These are phyloP conservation scores for Thozetella sp. DNA, from an alignment of 495 filamentous ascomycete genomes.

Conservation along the genomic window DNA sequence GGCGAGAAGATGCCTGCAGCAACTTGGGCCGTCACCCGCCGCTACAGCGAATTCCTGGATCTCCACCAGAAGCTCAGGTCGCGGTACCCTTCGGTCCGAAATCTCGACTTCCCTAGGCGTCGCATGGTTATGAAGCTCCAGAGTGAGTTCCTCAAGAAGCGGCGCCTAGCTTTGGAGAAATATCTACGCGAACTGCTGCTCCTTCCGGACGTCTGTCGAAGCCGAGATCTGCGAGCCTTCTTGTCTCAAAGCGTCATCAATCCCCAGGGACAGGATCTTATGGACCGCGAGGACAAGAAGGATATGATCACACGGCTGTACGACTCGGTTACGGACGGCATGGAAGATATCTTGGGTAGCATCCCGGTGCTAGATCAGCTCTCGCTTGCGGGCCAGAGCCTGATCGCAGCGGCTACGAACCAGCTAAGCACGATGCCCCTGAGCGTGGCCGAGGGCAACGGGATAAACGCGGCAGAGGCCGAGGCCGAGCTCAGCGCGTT, in stretches of 20 bases:
- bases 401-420: constrained; percentile 84
- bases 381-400: constrained; percentile 87
- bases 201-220: constrained; percentile 91
- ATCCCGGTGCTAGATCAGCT: constrained; percentile 95
- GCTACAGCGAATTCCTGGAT: constrained; percentile 97
- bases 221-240: constrained; percentile 89
- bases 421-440: constrained; percentile 64
- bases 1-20: constrained; percentile 88
- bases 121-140: constrained; percentile 96
- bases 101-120: constrained; percentile 88
- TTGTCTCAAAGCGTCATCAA: constrained; percentile 84
- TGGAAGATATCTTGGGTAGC: constrained; percentile 96
- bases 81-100: constrained; percentile 82
- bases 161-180: constrained; percentile 77
- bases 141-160: constrained; percentile 90
- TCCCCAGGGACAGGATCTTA: constrained; percentile 44
- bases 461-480: constrained; percentile 80
- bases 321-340: constrained; percentile 93
- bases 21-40: constrained; percentile 75
- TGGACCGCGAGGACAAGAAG: constrained; percentile 63
- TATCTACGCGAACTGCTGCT: constrained; percentile 85
- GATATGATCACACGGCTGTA: constrained; percentile 95
- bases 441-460: constrained; percentile 40
- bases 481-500: constrained; percentile 95
- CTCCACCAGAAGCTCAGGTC: constrained; percentile 86